Evolutionary conservation across 2,329 filamentous ascomycete species (phyloP), one percentile per base, ranked within the genome.

Genomic region (Colletotrichum sp.): DNA sequence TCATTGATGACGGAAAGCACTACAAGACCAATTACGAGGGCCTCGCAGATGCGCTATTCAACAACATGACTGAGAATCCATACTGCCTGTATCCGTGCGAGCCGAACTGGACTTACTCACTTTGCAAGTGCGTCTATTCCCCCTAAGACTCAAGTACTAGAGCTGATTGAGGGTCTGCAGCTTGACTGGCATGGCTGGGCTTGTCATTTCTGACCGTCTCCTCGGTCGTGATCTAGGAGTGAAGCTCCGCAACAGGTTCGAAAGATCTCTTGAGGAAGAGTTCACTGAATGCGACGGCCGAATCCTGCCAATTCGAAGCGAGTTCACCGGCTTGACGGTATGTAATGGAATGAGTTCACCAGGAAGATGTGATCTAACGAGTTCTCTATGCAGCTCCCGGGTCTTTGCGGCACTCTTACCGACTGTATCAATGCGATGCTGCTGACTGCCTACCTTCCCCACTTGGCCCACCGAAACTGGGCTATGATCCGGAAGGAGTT

Each of bases 401-500:
- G 43, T 13, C 43, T 48, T 48, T 48, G 43, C n/a, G 43, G 43
- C 43, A 48, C 43, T n/a, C 9, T 48, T n/a, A 48, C 43, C n/a
- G 43, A 48, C 43, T 48, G 43, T 3, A 48, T 48, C n/a, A 48
- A 48, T 48, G 43, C n/a, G 18, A 48, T 48, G 43, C n/a, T 48
- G 43, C 43, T 48, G 43, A 48, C 43, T n/a, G 43, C 43, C 43
- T 48, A 48, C n/a, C 43, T 48, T 21, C 43, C 43, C n/a, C 43
- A 48, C 43, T 2, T 48, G 5, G 43, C 43, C 43, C 43, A 48
- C 10, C 43, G 43, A n/a, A 48, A 48, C n/a, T 48, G 43, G 43
- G 43, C 43, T 13, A 48, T 48, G 43, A 48, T 48, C n/a, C n/a
- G 43, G 10, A 48, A 48, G 43, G 43, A 48, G n/a, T 48, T 48